Evolutionary conservation across 2,329 filamentous ascomycete species (phyloP), one percentile per base, ranked within the genome.

Genomic region (Onygena corvina): DNA sequence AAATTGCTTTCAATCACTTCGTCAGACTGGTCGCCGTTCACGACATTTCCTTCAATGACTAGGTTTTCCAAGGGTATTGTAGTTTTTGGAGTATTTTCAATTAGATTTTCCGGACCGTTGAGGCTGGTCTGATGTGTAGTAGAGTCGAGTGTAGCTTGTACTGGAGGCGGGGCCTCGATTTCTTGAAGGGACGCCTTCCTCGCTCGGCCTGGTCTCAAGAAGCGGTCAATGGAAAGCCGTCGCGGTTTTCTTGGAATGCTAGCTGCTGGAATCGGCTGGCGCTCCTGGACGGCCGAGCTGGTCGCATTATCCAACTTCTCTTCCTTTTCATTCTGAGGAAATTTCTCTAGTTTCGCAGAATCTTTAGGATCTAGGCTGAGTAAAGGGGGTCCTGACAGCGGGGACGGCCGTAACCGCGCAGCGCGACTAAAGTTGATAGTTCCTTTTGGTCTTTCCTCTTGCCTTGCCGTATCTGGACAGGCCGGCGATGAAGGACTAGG

Each of bases 201-300:
- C n/a, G 42, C 53, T 38, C 44, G 51, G 11, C 34, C 29, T 11
- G 50, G 51, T 18, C 49, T 49, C 34, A 53, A 42, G 6, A 53
- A 25, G 11, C 51, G 49, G 3, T 46, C 35, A 31, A 55, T 34
- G 18, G 49, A 49, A 20, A 53, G 40, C 16, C 31, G 38, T 14
- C 38, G 38, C 12, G 38, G 25, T 29, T 23, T n/a, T 11, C 21
- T 6, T 29, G 38, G 6, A 11, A 8, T 7, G n/a, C 7, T 42
- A n/a, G 20, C 7, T 7, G 25, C 38, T 27, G 14, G 4, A n/a
- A 5, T 25, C 8, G 23, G 38, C 16, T 14, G 38, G 9, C 4
- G 38, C 9, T 23, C 38, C 16, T 42, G 38, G 6, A 11, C 7
- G 12, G 38, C 6, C 8, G 21, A n/a, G 21, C 3, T 14, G 21